Conservation (phyloP, 371 early-diverging fungal genomes). For the Lichtheimia ornata region DNA sequence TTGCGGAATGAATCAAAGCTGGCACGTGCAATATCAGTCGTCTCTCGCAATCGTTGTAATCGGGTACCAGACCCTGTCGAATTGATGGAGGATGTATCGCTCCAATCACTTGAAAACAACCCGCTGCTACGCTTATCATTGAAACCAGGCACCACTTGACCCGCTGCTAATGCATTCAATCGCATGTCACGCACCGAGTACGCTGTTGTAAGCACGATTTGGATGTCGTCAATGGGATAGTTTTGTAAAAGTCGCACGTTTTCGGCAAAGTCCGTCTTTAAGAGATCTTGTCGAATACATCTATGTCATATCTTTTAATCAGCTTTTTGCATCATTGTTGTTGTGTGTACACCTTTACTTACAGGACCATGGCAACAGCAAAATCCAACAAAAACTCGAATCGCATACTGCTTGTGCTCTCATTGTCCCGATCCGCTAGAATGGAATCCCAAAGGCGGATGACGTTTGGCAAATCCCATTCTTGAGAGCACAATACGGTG, state of each 20-base stretch:
- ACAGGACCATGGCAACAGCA: slow-evolving; percentile 78
- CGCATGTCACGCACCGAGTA: slow-evolving; percentile 43
- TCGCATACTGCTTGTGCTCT: slow-evolving; percentile 28
- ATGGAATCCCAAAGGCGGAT: slow-evolving; percentile 86
- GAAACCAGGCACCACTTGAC: slow-evolving; percentile 40
- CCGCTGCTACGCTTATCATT: slow-evolving; percentile 35
- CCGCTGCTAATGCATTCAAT: slow-evolving; percentile 27
- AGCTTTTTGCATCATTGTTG: neutral
- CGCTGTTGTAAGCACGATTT: slow-evolving; percentile 41
- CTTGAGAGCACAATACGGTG: slow-evolving; percentile 81
- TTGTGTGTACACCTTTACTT: slow-evolving; percentile 30
- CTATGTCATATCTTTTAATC: slow-evolving; percentile 22
- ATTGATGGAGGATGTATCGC: slow-evolving; percentile 46
- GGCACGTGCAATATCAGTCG: slow-evolving; percentile 42
- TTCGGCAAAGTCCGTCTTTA: slow-evolving; percentile 65
- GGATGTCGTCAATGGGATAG: slow-evolving; percentile 55
- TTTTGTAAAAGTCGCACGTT: slow-evolving; percentile 70
- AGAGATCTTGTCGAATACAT: slow-evolving; percentile 58
- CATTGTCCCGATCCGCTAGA: slow-evolving; percentile 64
- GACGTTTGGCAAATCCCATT: slow-evolving; percentile 81
- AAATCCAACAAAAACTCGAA: slow-evolving; percentile 80
- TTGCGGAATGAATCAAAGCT: slow-evolving; percentile 43
- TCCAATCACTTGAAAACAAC: slow-evolving; percentile 27
- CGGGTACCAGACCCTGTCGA: slow-evolving; percentile 39
- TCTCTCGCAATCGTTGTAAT: slow-evolving; percentile 38